A percentile compares a stretch with the other conserved stretches of the same genome.
These are phyloP conservation scores for Arabidopsis lyrata DNA, from an alignment of 441 rosid genomes.

Conservation along the genomic window DNA sequence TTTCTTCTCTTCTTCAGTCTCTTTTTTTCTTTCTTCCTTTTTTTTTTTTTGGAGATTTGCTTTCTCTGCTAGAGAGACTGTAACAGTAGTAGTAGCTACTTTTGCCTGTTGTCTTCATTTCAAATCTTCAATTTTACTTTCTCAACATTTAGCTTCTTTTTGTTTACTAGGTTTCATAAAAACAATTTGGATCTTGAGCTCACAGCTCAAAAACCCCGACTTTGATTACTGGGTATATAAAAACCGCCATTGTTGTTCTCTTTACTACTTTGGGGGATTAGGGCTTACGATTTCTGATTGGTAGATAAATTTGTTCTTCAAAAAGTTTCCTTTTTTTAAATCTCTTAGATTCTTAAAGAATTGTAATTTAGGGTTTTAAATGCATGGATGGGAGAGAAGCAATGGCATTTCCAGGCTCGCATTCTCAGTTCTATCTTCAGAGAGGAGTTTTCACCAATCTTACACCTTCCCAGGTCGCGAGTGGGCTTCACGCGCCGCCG, in stretches of 20 bases:
- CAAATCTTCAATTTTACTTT: conserved; percentile 30
- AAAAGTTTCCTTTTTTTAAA: conserved; percentile 26
- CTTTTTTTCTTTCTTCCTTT: conserved; percentile 43
- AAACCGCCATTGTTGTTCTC: conserved; percentile 45
- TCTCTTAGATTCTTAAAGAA: conserved; percentile 3
- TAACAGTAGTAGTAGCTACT: conserved; percentile 22
- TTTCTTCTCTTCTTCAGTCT: conserved; percentile 36
- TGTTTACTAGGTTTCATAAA: conserved; percentile 34
- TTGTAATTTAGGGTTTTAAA: conserved; percentile 52
- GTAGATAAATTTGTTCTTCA: conserved; percentile 31
- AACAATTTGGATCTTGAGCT: conserved; percentile 27
- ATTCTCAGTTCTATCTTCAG: conserved; percentile 83
- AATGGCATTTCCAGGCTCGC: conserved; percentile 84
- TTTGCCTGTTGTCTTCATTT: conserved; percentile 22
- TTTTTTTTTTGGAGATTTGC: conserved; percentile 16
- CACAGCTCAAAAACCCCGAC: conserved; percentile 20
- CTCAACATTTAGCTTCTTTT: conserved; percentile 8
- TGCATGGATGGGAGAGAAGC: conserved; percentile 99
- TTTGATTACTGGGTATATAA: conserved; percentile 39
- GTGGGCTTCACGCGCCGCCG: conserved; percentile 54
- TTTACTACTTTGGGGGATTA: conserved; percentile 25
- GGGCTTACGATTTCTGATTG: conserved; percentile 38
- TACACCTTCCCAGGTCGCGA: conserved; percentile 62
- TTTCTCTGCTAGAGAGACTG: conserved; percentile 25
- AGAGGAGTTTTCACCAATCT: conserved; percentile 73